Percentiles rank a stretch among this genome's conserved stretches.
These are phyloP conservation scores for Phytophthora colocasiae DNA, from an alignment of 352 stramenopile species.

Conservation along the genomic window DNA sequence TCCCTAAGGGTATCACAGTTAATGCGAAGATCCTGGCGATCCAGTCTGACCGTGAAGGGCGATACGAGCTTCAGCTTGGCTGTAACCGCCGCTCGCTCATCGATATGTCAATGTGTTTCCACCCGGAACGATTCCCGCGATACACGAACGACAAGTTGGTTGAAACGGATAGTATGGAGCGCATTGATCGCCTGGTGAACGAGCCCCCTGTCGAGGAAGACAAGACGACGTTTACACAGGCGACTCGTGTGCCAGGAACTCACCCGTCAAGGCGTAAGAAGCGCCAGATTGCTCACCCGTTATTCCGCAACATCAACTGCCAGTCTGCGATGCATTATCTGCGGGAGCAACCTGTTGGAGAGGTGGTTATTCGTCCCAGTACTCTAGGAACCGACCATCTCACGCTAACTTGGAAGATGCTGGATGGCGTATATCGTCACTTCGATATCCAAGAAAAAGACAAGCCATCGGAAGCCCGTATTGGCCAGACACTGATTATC, in stretches of 20 bases:
- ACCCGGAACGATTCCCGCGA: slow-evolving; percentile 59
- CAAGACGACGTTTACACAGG: slow-evolving; percentile 55
- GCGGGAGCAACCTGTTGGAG: slow-evolving; percentile 76
- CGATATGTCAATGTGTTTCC: slow-evolving; percentile 78
- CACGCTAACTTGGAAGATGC: slow-evolving; percentile 91
- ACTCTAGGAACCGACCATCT: slow-evolving; percentile 86
- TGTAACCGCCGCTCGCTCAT: slow-evolving; percentile 81
- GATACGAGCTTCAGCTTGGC: slow-evolving; percentile 79
- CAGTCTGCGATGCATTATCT: slow-evolving; percentile 84
- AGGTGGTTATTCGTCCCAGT: slow-evolving; percentile 88
- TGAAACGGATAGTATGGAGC: slow-evolving; percentile 69
- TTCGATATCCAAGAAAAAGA: slow-evolving; percentile 91
- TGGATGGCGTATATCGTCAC: slow-evolving; percentile 87
- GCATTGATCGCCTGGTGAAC: slow-evolving; percentile 83
- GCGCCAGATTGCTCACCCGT: slow-evolving; percentile 83
- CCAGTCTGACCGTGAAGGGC: slow-evolving; percentile 73
- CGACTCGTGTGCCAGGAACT: slow-evolving; percentile 33
- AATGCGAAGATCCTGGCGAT: slow-evolving; percentile 86
- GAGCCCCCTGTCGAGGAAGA: slow-evolving; percentile 78
- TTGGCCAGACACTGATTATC: slow-evolving; percentile 84
- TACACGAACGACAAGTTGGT: slow-evolving; percentile 66
- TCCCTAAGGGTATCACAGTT: slow-evolving; percentile 88
- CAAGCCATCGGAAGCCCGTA: slow-evolving; percentile 85
- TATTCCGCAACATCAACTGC: slow-evolving; percentile 91
- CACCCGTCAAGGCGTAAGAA: slow-evolving; percentile 82